Percentiles rank a stretch among this genome's conserved stretches.
Conservation (phyloP, 495 filamentous ascomycete species). For the Bombardia bombarda region DNA sequence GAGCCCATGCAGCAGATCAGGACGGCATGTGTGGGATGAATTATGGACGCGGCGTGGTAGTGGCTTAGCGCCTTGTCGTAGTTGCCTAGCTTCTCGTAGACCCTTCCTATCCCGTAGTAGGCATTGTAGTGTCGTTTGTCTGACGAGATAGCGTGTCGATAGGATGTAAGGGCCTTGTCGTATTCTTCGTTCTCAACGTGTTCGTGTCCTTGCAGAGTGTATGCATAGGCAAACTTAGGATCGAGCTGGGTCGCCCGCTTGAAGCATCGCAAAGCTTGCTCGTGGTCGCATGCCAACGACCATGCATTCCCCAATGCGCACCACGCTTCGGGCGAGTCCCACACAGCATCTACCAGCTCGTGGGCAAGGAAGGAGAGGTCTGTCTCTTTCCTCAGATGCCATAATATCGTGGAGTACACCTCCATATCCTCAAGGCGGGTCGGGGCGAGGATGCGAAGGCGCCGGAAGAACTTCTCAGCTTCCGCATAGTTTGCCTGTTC, state of each 20-base stretch:
- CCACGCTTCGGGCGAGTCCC: conserved; percentile 89
- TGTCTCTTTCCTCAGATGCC: conserved; percentile 87
- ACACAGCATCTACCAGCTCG: conserved; percentile 75
- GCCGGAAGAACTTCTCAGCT: conserved; percentile 75
- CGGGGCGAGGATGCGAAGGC: conserved; percentile 66
- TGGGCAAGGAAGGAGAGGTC: conserved; percentile 89
- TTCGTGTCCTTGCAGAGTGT: conserved; percentile 92
- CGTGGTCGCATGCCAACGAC: conserved; percentile 89
- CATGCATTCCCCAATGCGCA: conserved; percentile 92
- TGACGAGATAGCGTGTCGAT: conserved; percentile 71
- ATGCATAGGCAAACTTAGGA: conserved; percentile 88
- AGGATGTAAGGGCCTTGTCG: conserved; percentile 82
- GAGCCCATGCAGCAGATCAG: conserved; percentile 85
- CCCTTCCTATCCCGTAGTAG: conserved; percentile 89
- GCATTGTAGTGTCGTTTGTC: conserved; percentile 92
- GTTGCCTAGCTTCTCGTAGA: conserved; percentile 91
- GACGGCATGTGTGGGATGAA: conserved; percentile 88
- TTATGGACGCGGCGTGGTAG: conserved; percentile 73
- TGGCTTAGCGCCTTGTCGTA: conserved; percentile 84
- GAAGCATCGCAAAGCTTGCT: conserved; percentile 91
- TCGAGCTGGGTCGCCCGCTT: conserved; percentile 86
- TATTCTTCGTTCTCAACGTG: conserved; percentile 96
- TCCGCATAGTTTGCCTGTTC: conserved; percentile 79
- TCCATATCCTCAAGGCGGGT: conserved; percentile 89
- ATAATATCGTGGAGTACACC: conserved; percentile 92